phyloP scores from a whole-genome alignment of 1,139 yeast genomes.

The Yamadazyma jaroonii region DNA sequence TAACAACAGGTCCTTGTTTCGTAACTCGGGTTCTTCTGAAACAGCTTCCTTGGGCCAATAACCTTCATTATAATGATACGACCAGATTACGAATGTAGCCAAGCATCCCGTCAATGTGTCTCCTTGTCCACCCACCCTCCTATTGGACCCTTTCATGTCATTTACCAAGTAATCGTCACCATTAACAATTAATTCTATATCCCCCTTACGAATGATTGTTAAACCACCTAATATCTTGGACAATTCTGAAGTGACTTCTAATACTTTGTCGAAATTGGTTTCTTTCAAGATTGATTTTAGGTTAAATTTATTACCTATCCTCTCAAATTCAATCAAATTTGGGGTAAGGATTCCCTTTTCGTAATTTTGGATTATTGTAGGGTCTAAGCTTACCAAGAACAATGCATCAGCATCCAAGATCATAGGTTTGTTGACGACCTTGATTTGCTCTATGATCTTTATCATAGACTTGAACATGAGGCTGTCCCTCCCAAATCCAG shows the following conservation, averaged over 20 bases:
- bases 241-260: slow-evolving; percentile 38
- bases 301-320: slow-evolving; percentile 51
- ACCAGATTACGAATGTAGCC: slow-evolving; percentile 43
- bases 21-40: slow-evolving; percentile 20
- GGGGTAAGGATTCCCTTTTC: slow-evolving; percentile 75
- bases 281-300: slow-evolving; percentile 31
- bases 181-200: slow-evolving; percentile 58
- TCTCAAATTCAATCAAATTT: slow-evolving; percentile 77
- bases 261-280: slow-evolving; percentile 17
- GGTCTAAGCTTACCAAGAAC: slow-evolving; percentile 55
- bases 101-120: slow-evolving; percentile 45
- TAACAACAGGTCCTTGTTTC: slow-evolving; percentile 40
- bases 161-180: slow-evolving; percentile 39
- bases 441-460: slow-evolving; percentile 55
- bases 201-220: slow-evolving; percentile 72
- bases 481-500: slow-evolving; percentile 86
- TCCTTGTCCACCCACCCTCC: slow-evolving; percentile 50
- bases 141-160: slow-evolving; percentile 54
- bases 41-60: slow-evolving; percentile 46
- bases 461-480: slow-evolving; percentile 62
- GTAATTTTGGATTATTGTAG: slow-evolving; percentile 50
- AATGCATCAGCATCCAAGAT: slow-evolving; percentile 91
- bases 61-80: slow-evolving; percentile 50
- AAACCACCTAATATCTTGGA: slow-evolving; percentile 60
- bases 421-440: slow-evolving; percentile 55